Conservation (phyloP, 2,329 filamentous ascomycete genomes). For the Periglandula ipomoeae region DNA sequence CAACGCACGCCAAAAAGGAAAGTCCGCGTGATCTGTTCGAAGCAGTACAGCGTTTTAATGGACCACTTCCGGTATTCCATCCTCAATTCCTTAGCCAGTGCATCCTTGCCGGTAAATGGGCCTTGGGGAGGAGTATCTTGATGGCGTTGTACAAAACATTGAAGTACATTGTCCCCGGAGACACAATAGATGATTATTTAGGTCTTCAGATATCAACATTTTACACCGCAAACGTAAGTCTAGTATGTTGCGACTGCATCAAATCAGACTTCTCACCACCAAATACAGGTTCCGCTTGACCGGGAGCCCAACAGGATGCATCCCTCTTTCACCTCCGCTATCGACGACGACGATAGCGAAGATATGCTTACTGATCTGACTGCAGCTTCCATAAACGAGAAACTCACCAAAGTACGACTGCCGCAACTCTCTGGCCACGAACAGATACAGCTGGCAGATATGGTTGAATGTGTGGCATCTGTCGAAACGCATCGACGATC, state of each 20-base stretch:
- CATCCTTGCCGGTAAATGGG: constrained; percentile 69
- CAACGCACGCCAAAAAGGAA: constrained; percentile 39
- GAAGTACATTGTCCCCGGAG: constrained; percentile 76
- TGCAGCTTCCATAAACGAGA: constrained; percentile 63
- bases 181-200: constrained; percentile 69
- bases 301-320: constrained; percentile 19
- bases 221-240: constrained; percentile 6
- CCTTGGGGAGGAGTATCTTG: constrained; percentile 63
- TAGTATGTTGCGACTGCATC: too few species aligned
- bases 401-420: constrained; percentile 64
- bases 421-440: constrained; percentile 76
- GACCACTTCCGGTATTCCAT: constrained; percentile 81
- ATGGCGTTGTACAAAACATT: constrained; percentile 64
- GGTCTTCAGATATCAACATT: constrained; percentile 34
- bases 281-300: neutral
- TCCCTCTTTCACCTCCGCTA: constrained; percentile 28
- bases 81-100: constrained; percentile 85
- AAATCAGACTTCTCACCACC: neutral
- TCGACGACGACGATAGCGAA: constrained; percentile 35
- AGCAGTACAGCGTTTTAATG: constrained; percentile 74
- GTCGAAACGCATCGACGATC: constrained; percentile 82
- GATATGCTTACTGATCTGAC: constrained; percentile 62
- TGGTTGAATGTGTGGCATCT: constrained; percentile 73
- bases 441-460: constrained; percentile 77
- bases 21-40: constrained; percentile 65